Conservation (phyloP, 257 asterid genomes). For the Nicotiana noctiflora region DNA sequence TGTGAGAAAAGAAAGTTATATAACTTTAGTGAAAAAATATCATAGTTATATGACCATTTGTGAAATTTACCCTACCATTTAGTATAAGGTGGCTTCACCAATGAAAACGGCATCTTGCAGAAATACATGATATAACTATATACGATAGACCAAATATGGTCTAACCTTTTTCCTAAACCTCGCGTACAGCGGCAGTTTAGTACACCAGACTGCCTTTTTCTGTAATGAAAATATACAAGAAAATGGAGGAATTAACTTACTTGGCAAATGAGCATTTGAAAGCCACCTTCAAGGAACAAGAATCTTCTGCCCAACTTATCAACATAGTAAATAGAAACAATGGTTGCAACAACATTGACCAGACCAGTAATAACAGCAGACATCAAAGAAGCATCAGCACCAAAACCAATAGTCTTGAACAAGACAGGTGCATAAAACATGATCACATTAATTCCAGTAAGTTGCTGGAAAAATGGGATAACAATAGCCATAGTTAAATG, state of each 20-base stretch:
- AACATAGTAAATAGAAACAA: slow-evolving; percentile 58
- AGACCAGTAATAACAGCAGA: slow-evolving; percentile 40
- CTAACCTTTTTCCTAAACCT: not conserved
- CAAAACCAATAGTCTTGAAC: slow-evolving; percentile 67
- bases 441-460: slow-evolving; percentile 81
- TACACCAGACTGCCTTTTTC: fast-evolving
- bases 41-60: too few species aligned
- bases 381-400: slow-evolving; percentile 46
- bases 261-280: slow-evolving; percentile 68
- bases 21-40: too few species aligned
- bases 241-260: slow-evolving; percentile 16
- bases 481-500: slow-evolving; percentile 68
- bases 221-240: not conserved
- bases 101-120: not conserved
- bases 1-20: too few species aligned
- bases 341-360: slow-evolving; percentile 46
- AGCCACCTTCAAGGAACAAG: slow-evolving; percentile 64
- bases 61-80: too few species aligned
- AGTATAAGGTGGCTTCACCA: too few species aligned
- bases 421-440: slow-evolving; percentile 82
- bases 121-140: fast-evolving
- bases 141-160: not conserved
- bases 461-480: slow-evolving; percentile 69
- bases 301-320: slow-evolving; percentile 73
- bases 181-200: not conserved